These are phyloP conservation scores for Ambrosiella beaveri DNA, from an alignment of 2,329 filamentous ascomycete species.

Conservation along the genomic window DNA sequence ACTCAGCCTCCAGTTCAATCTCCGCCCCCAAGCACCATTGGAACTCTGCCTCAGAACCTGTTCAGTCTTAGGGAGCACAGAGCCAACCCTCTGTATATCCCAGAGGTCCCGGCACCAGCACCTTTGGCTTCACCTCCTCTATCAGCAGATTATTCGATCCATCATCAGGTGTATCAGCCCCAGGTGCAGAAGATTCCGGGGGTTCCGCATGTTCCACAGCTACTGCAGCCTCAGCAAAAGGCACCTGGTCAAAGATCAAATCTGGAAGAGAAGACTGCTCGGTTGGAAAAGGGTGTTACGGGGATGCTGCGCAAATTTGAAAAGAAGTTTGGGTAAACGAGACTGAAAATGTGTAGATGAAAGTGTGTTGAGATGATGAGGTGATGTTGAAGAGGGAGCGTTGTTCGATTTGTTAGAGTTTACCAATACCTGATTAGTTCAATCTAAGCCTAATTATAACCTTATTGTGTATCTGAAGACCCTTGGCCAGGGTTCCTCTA, in stretches of 20 bases:
- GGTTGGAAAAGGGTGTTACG: constrained; percentile 51
- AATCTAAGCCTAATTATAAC: too few relatives aligned
- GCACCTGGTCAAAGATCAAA: constrained; percentile 19
- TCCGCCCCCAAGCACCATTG: constrained; percentile 14
- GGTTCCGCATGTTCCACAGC: not conserved
- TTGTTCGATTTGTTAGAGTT: not conserved
- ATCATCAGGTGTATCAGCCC: constrained; percentile 33
- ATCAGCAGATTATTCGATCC: constrained; percentile 36
- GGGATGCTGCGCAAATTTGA: constrained; percentile 64
- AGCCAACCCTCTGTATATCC: constrained; percentile 3
- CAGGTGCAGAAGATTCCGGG: not conserved
- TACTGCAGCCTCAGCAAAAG: constrained; percentile 3
- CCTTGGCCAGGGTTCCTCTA: too few relatives aligned
- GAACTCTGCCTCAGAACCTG: constrained; percentile 3
- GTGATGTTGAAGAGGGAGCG: not conserved
- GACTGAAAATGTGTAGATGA: not conserved
- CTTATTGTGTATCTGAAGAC: too few relatives aligned
- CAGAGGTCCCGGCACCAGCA: constrained; percentile 14
- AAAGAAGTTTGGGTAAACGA: constrained; percentile 45
- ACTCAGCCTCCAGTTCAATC: constrained; percentile 15
- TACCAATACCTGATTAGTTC: too few relatives aligned
- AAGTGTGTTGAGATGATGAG: not conserved
- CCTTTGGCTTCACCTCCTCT: constrained; percentile 17
- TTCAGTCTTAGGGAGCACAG: constrained; percentile 5
- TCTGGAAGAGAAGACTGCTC: constrained; percentile 47